Evolutionary conservation across 129 eudicot genomes (phyloP), one percentile per base, ranked within the genome.

Genomic region (Artemisia annua): DNA sequence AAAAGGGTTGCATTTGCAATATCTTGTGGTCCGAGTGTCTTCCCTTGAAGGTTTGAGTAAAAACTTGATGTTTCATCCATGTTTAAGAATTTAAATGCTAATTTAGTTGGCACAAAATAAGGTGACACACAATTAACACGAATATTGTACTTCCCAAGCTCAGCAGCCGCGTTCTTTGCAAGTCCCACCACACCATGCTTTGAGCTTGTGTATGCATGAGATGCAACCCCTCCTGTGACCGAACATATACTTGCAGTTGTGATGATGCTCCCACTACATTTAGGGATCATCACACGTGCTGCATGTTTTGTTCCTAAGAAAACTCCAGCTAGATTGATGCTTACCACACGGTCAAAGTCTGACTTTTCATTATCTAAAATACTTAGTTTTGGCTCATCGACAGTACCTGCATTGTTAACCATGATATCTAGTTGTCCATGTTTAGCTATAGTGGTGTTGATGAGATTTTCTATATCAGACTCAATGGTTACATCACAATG

Each of bases 121-220:
- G 86, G 89, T 1, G 86, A 85, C 20, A 85, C 17, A 48, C 83
- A 84, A 50, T 84, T 84, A 0, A 82, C 89, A 1, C 87, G 69
- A 7, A 85, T 75, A 4, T 80, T 76, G 66, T 69, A 63, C 9
- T 35, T 15, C 35, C 87, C 84, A 3, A 85, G 79, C 61, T 85
- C 87, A 11, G 71, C 74, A 0, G 86, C 86, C 10, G 56, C 35
- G 24, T 79, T 82, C 71, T 44, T 85, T 7, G 82, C 66, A 0
- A 85, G 72, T 62, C 89, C 89, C 10, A 85, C 66, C 63, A 85
- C 80, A 2, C 66, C 89, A 20, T 85, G 89, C 73, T 85, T 85
- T 17, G 86, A 82, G 39, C 80, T 55, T 4, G 86, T 82, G 63
- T 85, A 85, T 1, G 84, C 84, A 26, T 82, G 82, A 6, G 86